Base-by-base conservation (phyloP, 441 rosid species). In the Jatropha podagrica region DNA sequence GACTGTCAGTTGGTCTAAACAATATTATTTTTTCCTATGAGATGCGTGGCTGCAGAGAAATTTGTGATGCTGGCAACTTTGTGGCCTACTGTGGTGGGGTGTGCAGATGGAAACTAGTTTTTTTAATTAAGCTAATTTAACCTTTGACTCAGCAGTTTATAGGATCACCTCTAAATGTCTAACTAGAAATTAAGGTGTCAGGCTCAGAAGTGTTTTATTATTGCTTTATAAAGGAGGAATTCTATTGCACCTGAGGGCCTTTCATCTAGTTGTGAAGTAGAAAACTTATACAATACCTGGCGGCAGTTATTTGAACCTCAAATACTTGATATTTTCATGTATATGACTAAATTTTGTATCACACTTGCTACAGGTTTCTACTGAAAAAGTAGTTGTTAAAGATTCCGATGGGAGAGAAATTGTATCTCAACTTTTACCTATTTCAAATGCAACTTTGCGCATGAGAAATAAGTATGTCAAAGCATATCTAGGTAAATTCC, bases 381-480 rank as follows among this genome's bases (percentile, higher is more conserved):
- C 73, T 60, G 96, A 89, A 79, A 85, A 90, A 63, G 70, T 93
- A 48, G 71, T 78, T 13, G 98, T 95, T 76, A 86, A 63, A 77
- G 95, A 93, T 85, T 88, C 97, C 18, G 87, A 83, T 78, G 99
- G 99, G 70, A 85, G 81, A 77, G 87, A 86, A 87, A 83, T 93
- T 80, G 94, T 83, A 83, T 93, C 97, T 77, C 98, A 95, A 77
- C 87, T 95, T 67, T 71, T 93, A 83, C 97, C 99, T 46, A 75
- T 83, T 61, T 82, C 92, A 40, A 86, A 87, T 83, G 89, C 91
- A 79, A 82, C 86, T 66, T 72, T 68, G 69, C 83, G 74, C 72
- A 63, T 90, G 60, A 88, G 98, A 82, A 85, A 83, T 83, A 88
- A 85, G 74, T 88, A 93, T 79, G 92, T 90, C 13, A 88, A 77